phyloP scores from a whole-genome alignment of 2,329 filamentous ascomycete species.

The Fusarium liriodendri region DNA sequence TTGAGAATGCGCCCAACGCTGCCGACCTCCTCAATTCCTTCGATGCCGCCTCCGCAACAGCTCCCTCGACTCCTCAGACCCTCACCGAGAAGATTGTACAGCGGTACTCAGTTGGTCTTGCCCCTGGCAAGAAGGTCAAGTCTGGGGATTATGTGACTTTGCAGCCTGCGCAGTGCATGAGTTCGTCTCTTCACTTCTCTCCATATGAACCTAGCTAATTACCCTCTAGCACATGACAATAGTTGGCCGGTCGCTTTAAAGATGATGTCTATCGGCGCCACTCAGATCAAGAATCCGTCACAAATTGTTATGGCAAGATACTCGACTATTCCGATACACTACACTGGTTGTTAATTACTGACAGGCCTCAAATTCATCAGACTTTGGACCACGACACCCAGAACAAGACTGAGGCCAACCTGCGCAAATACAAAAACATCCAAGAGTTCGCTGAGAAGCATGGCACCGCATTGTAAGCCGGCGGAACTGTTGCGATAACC shows the following conservation, averaged over 20 bases:
- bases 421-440: conserved; percentile 83
- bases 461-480: conserved; percentile 80
- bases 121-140: conserved; percentile 78
- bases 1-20: conserved; percentile 63
- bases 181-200: neutral
- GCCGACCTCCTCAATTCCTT: conserved; percentile 65
- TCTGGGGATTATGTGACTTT: conserved; percentile 89
- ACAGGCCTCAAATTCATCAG: neutral
- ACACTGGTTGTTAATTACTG: neutral
- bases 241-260: neutral
- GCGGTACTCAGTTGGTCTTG: conserved; percentile 79
- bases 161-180: neutral
- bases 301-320: neutral
- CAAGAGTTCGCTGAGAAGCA: conserved; percentile 84
- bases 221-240: neutral
- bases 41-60: conserved; percentile 45
- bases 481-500: conserved; percentile 70
- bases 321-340: neutral
- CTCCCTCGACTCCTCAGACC: conserved; percentile 70
- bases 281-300: neutral
- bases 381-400: conserved; percentile 86
- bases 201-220: neutral
- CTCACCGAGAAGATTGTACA: conserved; percentile 95
- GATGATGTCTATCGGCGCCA: neutral
- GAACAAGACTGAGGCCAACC: conserved; percentile 80